Conservation (phyloP, 805 yeast species). For the Candida krabiensis region DNA sequence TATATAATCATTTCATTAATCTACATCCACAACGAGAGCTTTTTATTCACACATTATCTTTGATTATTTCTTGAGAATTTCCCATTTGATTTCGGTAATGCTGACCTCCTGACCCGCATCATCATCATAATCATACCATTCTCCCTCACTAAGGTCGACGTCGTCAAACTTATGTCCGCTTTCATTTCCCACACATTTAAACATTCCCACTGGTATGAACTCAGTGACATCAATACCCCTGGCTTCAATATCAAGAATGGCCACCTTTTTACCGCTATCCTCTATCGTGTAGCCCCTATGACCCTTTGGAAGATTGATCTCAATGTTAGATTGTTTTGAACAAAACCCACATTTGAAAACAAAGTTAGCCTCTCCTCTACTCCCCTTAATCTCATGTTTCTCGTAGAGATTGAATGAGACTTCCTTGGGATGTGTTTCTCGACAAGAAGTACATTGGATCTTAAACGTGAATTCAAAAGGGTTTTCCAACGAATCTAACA, state of each 20-base stretch:
- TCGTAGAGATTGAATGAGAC: slow-evolving; percentile 69
- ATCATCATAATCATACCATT: slow-evolving; percentile 96
- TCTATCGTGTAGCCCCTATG: slow-evolving; percentile 37
- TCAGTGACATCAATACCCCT: slow-evolving; percentile 78
- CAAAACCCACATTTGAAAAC: slow-evolving; percentile 49
- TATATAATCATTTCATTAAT: too few species aligned
- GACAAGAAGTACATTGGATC: slow-evolving; percentile 75
- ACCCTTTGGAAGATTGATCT: slow-evolving; percentile 24
- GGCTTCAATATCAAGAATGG: slow-evolving; percentile 70
- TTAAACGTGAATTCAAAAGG: slow-evolving; percentile 79
- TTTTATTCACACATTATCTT: too few species aligned
- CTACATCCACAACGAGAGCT: too few species aligned
- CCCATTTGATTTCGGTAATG: slow-evolving; percentile 72
- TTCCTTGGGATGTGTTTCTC: slow-evolving; percentile 72
- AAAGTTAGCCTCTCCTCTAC: slow-evolving; percentile 83
- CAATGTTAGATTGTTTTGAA: slow-evolving; percentile 23
- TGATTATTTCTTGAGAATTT: slow-evolving; percentile 36
- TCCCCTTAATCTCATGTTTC: slow-evolving; percentile 60
- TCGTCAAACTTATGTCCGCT: slow-evolving; percentile 51
- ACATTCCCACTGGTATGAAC: slow-evolving; percentile 65
- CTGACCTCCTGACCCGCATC: slow-evolving; percentile 77
- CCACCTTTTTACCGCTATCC: slow-evolving; percentile 41
- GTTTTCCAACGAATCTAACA: slow-evolving; percentile 54
- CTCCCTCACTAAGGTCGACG: slow-evolving; percentile 73
- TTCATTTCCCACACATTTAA: slow-evolving; percentile 55